Percentiles rank a stretch among this genome's conserved stretches.
These are phyloP conservation scores for Apiotrichum siamense DNA, from an alignment of 1,284 basidiomycete genomes.

Conservation along the genomic window DNA sequence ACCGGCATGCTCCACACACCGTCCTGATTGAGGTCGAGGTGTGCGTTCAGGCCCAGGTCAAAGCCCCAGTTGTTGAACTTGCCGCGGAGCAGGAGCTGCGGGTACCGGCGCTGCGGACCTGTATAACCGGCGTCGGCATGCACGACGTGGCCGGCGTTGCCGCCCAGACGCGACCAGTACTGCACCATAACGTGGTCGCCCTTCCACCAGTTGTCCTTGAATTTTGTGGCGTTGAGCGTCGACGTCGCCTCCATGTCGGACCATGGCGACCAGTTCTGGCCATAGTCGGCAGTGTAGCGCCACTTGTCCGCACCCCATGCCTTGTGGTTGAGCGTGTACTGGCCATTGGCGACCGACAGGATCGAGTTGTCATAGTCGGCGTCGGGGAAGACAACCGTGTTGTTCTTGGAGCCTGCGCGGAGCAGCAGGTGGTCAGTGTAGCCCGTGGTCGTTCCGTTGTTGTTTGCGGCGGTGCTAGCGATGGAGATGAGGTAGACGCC, in stretches of 20 bases:
- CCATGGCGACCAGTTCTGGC: conserved; percentile 77
- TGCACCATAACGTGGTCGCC: conserved; percentile 81
- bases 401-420: conserved; percentile 65
- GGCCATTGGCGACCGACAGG: conserved; percentile 57
- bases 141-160: conserved; percentile 60
- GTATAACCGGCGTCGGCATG: conserved; percentile 68
- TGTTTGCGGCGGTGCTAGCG: conserved; percentile 49
- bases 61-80: conserved; percentile 86
- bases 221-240: conserved; percentile 56
- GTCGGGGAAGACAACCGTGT: conserved; percentile 74
- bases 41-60: conserved; percentile 66
- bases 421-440: conserved; percentile 65
- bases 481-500: conserved; percentile 17
- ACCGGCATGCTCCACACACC: conserved; percentile 53
- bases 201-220: conserved; percentile 66
- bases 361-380: conserved; percentile 60
- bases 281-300: conserved; percentile 79
- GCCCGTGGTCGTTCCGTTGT: conserved; percentile 26
- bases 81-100: conserved; percentile 77
- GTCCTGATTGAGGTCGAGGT: conserved; percentile 59
- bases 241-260: conserved; percentile 65
- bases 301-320: conserved; percentile 80
- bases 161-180: conserved; percentile 68
- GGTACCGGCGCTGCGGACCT: conserved; percentile 62
- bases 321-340: conserved; percentile 69